Evolutionary conservation across 495 filamentous ascomycete species (phyloP).

Genomic region (Penicillium silybi): DNA sequence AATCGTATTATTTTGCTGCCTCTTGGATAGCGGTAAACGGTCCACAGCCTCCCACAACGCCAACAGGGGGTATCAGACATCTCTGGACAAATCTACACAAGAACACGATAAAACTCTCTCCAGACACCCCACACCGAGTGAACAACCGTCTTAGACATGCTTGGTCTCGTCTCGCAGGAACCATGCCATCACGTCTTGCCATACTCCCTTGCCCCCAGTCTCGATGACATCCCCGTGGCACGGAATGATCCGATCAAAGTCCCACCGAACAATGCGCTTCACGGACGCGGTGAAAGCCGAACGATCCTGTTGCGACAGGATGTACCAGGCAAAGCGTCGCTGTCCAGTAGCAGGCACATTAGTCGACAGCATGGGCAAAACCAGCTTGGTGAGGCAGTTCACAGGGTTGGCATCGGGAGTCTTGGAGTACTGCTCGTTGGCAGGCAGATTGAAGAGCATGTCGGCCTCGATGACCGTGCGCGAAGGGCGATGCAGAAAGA

Average conservation of each 20-base stretch:
- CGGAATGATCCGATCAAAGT: slow-evolving; percentile 82
- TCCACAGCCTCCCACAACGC: neutral
- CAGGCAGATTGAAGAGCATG: slow-evolving; percentile 86
- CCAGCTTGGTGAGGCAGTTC: slow-evolving; percentile 61
- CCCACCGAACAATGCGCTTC: slow-evolving; percentile 69
- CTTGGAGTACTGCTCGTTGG: slow-evolving; percentile 79
- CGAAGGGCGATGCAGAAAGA: slow-evolving; percentile 78
- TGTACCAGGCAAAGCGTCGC: slow-evolving; percentile 82
- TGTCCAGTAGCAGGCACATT: slow-evolving; percentile 59
- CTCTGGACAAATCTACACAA: neutral
- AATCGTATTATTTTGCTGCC: neutral
- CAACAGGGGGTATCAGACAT: slow-evolving; percentile 4
- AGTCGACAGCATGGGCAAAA: slow-evolving; percentile 57
- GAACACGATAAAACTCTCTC: neutral
- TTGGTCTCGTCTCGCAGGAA: slow-evolving; percentile 59
- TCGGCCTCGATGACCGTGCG: slow-evolving; percentile 87
- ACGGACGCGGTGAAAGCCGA: slow-evolving; percentile 64
- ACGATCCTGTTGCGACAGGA: slow-evolving; percentile 58
- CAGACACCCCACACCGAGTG: neutral
- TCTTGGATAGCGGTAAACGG: neutral
- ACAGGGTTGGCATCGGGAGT: slow-evolving; percentile 46
- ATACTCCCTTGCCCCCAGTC: slow-evolving; percentile 69
- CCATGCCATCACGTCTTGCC: slow-evolving; percentile 81
- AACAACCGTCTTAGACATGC: slow-evolving; percentile 9
- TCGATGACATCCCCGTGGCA: slow-evolving; percentile 94